phyloP scores from a whole-genome alignment of 2,329 filamentous ascomycete species.

The Epichloe gansuensis region DNA sequence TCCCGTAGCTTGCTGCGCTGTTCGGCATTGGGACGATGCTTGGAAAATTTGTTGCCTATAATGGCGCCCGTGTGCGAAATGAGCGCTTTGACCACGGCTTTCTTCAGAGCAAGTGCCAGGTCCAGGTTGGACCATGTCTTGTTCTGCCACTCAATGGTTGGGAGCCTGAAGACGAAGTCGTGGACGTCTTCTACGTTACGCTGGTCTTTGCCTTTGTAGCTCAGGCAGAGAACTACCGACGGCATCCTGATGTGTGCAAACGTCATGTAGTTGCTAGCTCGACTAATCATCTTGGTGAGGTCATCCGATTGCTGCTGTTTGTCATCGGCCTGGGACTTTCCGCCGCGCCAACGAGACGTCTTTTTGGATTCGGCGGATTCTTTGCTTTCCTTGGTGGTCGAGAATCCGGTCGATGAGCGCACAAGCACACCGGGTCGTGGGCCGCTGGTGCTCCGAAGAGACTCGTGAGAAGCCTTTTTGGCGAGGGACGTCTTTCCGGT shows the following conservation, averaged over 20 bases:
- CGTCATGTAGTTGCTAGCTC: conserved; percentile 95
- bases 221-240: conserved; percentile 86
- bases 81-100: conserved; percentile 82
- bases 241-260: conserved; percentile 91
- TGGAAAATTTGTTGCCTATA: conserved; percentile 91
- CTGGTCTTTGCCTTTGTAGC: conserved; percentile 91
- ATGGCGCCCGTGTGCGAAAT: conserved; percentile 94
- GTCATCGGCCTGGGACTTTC: conserved; percentile 35
- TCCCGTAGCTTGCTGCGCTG: conserved; percentile 72
- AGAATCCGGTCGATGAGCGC: conserved; percentile 34
- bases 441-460: conserved; percentile 30
- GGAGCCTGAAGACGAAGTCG: conserved; percentile 92
- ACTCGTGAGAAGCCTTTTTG: conserved; percentile 46
- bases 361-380: conserved; percentile 29
- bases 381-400: conserved; percentile 26
- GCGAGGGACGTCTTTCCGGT: conserved; percentile 28
- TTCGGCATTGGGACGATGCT: conserved; percentile 68
- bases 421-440: conserved; percentile 29
- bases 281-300: conserved; percentile 88
- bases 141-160: conserved; percentile 89
- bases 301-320: conserved; percentile 68
- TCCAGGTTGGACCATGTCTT: conserved; percentile 99
- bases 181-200: conserved; percentile 95
- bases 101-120: conserved; percentile 82
- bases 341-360: conserved; percentile 40